Evolutionary conservation across 495 filamentous ascomycete genomes (phyloP), one percentile per base, ranked within the genome.

Genomic region (Penicillium paxilli): DNA sequence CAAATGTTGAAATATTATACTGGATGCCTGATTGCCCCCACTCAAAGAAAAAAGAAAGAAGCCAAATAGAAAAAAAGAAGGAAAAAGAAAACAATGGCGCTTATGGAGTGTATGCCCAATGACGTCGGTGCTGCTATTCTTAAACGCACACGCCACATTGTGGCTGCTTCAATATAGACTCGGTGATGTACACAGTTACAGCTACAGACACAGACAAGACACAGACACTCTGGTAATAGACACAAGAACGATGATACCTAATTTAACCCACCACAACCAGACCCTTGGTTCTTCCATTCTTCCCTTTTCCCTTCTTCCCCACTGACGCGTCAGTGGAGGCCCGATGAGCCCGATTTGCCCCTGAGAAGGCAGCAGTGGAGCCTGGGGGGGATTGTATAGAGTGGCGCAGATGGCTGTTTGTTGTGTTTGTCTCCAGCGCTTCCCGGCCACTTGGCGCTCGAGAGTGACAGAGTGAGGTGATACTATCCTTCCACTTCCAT

Each of bases 91-190:
- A 21, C 25, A 33, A 22, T 16, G 48, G 48, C 33, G 48, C 44
- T 45, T 41, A 47, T 35, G 44, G 22, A 42, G 25, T 24, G 6
- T 20, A 66, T 67, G 64, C 58, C 62, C 46, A 63, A 67, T 67
- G 64, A 67, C 64, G 64, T 67, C 62, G 62, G 38, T 63, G 64
- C 48, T 60, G 44, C 58, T 65, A 65, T 65, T 63, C 55, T 55
- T 54, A 32, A 12, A 62, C 25, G 19, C 62, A 57, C 52, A 42
- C 62, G 64, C 64, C 62, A 67, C 64, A 51, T 19, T 47, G 59
- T 54, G 55, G 50, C 44, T 45, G 30, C 42, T 50, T 28, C 11
- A 23, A 28, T 20, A 8, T 8, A 17, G 26, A 30, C 8, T 30
- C 8, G 8, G 12, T 7, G 8, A 30, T 12, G 28, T 2, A 8